phyloP scores from a whole-genome alignment of 2,329 filamentous ascomycete genomes.

The Alternaria sp. region DNA sequence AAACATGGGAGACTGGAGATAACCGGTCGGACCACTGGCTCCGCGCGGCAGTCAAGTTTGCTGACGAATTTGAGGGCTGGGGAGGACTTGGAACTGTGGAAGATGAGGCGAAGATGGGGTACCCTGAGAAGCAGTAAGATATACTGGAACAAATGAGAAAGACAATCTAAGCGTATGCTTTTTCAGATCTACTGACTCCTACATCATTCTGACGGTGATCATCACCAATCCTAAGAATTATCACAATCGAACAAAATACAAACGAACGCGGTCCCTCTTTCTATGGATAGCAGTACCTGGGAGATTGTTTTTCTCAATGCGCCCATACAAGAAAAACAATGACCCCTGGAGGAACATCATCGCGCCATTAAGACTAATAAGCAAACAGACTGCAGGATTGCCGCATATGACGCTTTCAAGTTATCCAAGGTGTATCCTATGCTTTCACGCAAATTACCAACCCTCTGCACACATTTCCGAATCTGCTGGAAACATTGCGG shows the following conservation, averaged over 20 bases:
- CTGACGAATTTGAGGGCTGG: conserved; percentile 78
- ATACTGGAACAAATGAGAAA: background rate
- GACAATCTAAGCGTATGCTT: background rate
- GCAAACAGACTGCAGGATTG: too few relatives aligned
- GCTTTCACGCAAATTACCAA: too few relatives aligned
- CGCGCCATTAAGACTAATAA: too few relatives aligned
- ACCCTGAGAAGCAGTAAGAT: conserved; percentile 26
- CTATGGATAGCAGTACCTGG: too few relatives aligned
- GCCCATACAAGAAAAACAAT: fast-evolving
- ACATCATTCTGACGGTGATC: background rate
- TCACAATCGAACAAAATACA: background rate
- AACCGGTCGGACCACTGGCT: conserved; percentile 72
- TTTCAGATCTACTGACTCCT: background rate
- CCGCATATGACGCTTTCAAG: too few relatives aligned
- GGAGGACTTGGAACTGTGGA: conserved; percentile 53
- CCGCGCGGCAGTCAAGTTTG: conserved; percentile 74
- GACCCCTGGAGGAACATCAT: too few relatives aligned
- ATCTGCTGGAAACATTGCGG: too few relatives aligned
- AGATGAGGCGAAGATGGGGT: conserved; percentile 34
- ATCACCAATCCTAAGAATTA: background rate
- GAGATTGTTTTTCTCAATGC: fast-evolving
- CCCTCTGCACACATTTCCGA: too few relatives aligned
- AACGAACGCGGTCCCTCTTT: background rate
- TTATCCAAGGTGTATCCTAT: too few relatives aligned
- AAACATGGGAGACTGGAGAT: conserved; percentile 68